Evolutionary conservation across 352 stramenopile genomes (phyloP), one percentile per base, ranked within the genome.

Genomic region (Pythium sp.): DNA sequence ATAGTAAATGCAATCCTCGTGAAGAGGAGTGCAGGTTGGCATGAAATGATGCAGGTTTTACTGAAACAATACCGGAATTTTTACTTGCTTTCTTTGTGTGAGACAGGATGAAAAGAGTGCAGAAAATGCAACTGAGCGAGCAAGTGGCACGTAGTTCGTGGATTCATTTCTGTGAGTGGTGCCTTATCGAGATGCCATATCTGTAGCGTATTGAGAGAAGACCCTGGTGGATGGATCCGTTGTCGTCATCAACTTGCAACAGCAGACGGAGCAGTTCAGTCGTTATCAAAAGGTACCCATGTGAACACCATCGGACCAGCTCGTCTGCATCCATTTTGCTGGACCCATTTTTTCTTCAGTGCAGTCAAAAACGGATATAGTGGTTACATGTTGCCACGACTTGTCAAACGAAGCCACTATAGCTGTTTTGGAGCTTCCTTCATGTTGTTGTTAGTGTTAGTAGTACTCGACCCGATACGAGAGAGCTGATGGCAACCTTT

Each of bases 91-190:
- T 26, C 14, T 51, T 62, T 62, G 20, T 53, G 56, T 53, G 56
- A 47, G 55, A 61, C 28, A 61, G 24, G 28, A 61, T 12, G 14
- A 14, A 26, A 59, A 26, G 34, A 36, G 26, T 32, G 34, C 58
- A 63, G 38, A 63, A 63, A 63, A 63, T 9, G 58, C 58, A 62
- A 36, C 32, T 51, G 57, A 18, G 49, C 20, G 18, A 49, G 12
- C 12, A 49, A 15, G 41, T 7, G 4, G 14, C 38, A 5, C 15
- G 18, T 28, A 26, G 24, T 26, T 60, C 5, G 26, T n/a, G 15
- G 15, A 49, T 49, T 49, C 38, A 49, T 49, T 22, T 8, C 6
- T 18, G 5, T 3, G n/a, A 2, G 14, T 15, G 11, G 11, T 43
- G 36, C 30, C 36, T 43, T n/a, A 49, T 49, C 38, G 15, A 49